phyloP scores from a whole-genome alignment of 2,329 filamentous ascomycete genomes.

The Coccinonectria pachysandricola region DNA sequence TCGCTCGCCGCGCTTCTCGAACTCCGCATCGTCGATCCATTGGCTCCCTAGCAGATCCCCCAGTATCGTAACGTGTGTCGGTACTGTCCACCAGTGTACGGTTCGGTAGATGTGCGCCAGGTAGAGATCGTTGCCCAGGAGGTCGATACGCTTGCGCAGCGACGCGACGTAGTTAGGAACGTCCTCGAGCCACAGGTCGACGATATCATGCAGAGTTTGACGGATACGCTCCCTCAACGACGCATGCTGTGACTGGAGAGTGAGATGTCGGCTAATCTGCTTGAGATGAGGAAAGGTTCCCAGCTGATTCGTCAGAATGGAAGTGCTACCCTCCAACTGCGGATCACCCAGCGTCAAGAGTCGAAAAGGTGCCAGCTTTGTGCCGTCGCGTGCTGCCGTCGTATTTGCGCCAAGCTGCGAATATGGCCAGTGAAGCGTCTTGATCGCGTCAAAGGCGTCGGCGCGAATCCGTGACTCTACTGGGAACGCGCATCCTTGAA shows the following conservation, averaged over 20 bases:
- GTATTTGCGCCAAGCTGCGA: constrained; percentile 9
- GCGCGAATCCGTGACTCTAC: constrained; percentile 28
- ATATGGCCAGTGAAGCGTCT: constrained; percentile 32
- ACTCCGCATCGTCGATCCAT: constrained; percentile 84
- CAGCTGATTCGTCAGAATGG: constrained; percentile 52
- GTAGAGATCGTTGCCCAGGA: constrained; percentile 91
- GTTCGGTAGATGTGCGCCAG: constrained; percentile 85
- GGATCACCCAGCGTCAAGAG: constrained; percentile 84
- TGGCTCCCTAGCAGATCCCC: constrained; percentile 91
- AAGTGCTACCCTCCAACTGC: constrained; percentile 86
- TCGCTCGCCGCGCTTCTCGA: constrained; percentile 57
- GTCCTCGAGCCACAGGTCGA: constrained; percentile 58
- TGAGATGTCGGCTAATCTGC: constrained; percentile 35
- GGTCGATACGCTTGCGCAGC: constrained; percentile 69
- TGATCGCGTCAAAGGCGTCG: constrained; percentile 26
- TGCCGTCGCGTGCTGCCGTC: constrained; percentile 9
- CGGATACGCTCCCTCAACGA: constrained; percentile 43
- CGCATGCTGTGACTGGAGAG: constrained; percentile 34
- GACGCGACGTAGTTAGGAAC: constrained; percentile 56
- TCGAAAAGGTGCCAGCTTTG: constrained; percentile 60
- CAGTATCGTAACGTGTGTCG: constrained; percentile 80
- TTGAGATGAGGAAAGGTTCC: constrained; percentile 44
- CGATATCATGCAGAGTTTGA: constrained; percentile 44
- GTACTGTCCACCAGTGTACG: constrained; percentile 70
- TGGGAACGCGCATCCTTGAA: constrained; percentile 74